Conservation (phyloP, 345 rosid genomes). For the Kernera saxatilis region DNA sequence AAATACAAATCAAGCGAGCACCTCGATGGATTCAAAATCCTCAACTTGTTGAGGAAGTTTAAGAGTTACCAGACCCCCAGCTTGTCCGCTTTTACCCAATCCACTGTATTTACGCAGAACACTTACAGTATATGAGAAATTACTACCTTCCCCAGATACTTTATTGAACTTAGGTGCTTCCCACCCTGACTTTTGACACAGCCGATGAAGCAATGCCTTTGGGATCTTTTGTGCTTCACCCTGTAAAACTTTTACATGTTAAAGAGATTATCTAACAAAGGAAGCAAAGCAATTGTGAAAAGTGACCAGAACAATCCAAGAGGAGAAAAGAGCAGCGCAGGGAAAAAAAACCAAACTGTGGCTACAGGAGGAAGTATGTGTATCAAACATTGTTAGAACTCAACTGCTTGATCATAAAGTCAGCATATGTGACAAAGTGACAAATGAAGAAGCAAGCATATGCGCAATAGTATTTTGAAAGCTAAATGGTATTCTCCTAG, state of each 20-base stretch:
- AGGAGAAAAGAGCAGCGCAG: background rate
- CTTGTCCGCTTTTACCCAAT: conserved; percentile 78
- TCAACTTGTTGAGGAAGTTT: conserved; percentile 68
- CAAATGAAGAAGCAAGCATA: background rate
- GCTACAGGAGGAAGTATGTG: background rate
- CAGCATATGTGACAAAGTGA: conserved; percentile 2
- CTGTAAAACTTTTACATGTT: conserved; percentile 33
- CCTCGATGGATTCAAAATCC: conserved; percentile 62
- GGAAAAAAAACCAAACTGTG: background rate
- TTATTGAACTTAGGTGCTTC: conserved; percentile 89
- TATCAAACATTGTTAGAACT: background rate
- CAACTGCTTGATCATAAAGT: background rate
- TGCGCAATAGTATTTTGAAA: background rate
- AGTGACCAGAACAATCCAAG: background rate
- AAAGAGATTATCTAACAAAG: background rate
- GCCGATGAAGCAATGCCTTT: conserved; percentile 79
- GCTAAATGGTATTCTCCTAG: background rate
- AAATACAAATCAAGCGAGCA: conserved; percentile 14
- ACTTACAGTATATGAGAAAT: conserved; percentile 55
- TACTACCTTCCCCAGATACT: conserved; percentile 39
- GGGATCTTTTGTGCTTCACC: conserved; percentile 71
- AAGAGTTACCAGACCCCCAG: conserved; percentile 69
- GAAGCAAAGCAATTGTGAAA: background rate
- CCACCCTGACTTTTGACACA: conserved; percentile 89
- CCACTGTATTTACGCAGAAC: conserved; percentile 81